Evolutionary conservation across 1,284 basidiomycete species (phyloP), one percentile per base, ranked within the genome.

Genomic region (Boletellus dicymbophilus): DNA sequence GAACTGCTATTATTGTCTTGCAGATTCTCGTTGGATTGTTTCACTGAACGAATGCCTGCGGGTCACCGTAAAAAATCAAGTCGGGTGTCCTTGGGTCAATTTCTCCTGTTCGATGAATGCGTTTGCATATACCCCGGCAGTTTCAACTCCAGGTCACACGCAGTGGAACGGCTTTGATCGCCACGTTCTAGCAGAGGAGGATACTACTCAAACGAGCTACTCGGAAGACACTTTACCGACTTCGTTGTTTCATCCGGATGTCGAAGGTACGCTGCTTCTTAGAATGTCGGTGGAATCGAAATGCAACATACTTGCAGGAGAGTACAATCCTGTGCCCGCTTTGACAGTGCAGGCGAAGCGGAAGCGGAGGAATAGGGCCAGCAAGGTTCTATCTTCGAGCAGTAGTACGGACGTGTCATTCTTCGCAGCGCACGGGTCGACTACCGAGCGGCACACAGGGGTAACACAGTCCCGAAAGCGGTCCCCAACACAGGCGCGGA

Each of bases 121-220:
- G 12, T 59, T 60, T 15, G 47, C 48, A 15, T 46, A 51, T 22
- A 56, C 47, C 15, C 61, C 53, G 12, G 36, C n/a, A n/a, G n/a
- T n/a, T n/a, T n/a, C n/a, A n/a, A 52, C 13, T 37, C 45, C 2
- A 23, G n/a, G 30, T 40, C 44, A 8, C 10, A 31, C 8, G 37
- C 43, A n/a, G n/a, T n/a, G 18, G 23, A 13, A 33, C 10, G 16
- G 11, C 13, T 23, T 20, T n/a, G n/a, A n/a, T 20, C 39, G 5
- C 39, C n/a, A 26, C 8, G 11, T 12, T 10, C 13, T 8, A 4
- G 20, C 12, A 8, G 15, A 1, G 20, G 38, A 40, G 13, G 18
- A 38, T 21, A 8, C 8, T 30, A 15, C 16, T 16, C 25, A 23
- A 9, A 9, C 16, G 15, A 38, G 18, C 13, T n/a, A 44, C n/a